Evolutionary conservation across 177 flowering plant species (phyloP).

Genomic region (Tripterygium wilfordii): DNA sequence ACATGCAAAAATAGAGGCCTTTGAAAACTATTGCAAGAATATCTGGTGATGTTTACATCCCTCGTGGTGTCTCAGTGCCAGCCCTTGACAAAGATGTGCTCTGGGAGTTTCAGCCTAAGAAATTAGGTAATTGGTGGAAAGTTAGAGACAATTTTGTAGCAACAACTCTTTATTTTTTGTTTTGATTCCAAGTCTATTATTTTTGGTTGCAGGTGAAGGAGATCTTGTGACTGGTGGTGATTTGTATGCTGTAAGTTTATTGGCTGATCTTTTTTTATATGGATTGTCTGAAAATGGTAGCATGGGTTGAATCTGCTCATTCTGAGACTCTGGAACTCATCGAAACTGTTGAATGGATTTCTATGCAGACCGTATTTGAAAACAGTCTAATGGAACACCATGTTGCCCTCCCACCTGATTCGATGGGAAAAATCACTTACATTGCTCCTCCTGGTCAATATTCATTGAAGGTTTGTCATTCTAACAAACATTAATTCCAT

Average conservation of each 20-base stretch:
- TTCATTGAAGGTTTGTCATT: conserved; percentile 62
- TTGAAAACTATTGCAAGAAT: conserved; percentile 86
- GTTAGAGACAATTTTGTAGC: too few species aligned
- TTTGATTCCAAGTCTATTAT: conserved; percentile 4
- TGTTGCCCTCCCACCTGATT: conserved; percentile 91
- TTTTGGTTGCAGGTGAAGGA: conserved; percentile 69
- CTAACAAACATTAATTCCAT: too few species aligned
- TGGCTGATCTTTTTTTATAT: neutral
- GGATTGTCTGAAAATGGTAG: too few species aligned
- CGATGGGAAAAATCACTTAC: conserved; percentile 92
- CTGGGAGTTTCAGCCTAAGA: conserved; percentile 94
- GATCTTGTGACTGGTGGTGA: conserved; percentile 96
- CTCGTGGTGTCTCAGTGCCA: conserved; percentile 95
- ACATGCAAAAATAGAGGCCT: conserved; percentile 69
- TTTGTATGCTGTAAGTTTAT: conserved; percentile 86
- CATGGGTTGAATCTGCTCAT: too few species aligned
- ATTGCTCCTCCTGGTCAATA: conserved; percentile 95
- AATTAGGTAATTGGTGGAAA: conserved; percentile 45
- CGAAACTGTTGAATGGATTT: neutral
- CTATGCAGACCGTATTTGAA: conserved; percentile 84
- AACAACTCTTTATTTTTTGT: neutral
- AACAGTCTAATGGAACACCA: conserved; percentile 91
- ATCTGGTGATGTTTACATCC: conserved; percentile 98
- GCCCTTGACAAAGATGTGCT: conserved; percentile 91
- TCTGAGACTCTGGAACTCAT: too few species aligned